A percentile compares a stretch with the other conserved stretches of the same genome.
These are phyloP conservation scores for Trifolium pratense DNA, from an alignment of 306 rosid genomes.

Conservation along the genomic window DNA sequence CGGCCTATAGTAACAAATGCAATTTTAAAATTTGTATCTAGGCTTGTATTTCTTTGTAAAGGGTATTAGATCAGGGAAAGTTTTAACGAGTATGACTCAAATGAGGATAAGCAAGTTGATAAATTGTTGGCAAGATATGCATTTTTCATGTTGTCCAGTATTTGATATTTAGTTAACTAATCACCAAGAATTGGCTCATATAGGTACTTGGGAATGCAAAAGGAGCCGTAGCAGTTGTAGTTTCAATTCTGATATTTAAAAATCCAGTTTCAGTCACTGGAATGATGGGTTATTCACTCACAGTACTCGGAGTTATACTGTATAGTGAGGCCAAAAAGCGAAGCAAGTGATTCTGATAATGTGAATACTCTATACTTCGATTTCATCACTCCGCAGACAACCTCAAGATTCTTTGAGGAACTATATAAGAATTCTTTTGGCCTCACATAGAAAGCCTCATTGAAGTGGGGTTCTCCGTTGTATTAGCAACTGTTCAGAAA, in stretches of 20 bases:
- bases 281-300: conserved; percentile 92
- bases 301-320: conserved; percentile 89
- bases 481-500: conserved; percentile 67
- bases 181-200: conserved; percentile 35
- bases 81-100: conserved; percentile 30
- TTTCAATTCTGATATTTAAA: conserved; percentile 89
- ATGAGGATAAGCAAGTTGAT: conserved; percentile 7
- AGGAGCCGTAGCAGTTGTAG: conserved; percentile 99
- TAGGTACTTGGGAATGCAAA: conserved; percentile 99
- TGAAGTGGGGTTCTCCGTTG: conserved; percentile 57
- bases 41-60: not conserved
- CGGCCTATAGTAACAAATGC: conserved; percentile 11
- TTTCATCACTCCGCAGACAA: conserved; percentile 39
- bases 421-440: conserved; percentile 45
- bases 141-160: conserved; percentile 9
- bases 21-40: conserved; percentile 9
- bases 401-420: conserved; percentile 45
- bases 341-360: conserved; percentile 69
- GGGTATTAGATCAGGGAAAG: conserved; percentile 30
- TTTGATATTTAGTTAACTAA: conserved; percentile 31
- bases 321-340: conserved; percentile 98
- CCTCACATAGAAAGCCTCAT: conserved; percentile 50
- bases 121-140: conserved; percentile 12
- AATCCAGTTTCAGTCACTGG: conserved; percentile 99
- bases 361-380: conserved; percentile 47